Percentiles rank a stretch among this genome's conserved stretches.
phyloP scores from a whole-genome alignment of 179 eudicot genomes.

The Patellifolia procumbens region DNA sequence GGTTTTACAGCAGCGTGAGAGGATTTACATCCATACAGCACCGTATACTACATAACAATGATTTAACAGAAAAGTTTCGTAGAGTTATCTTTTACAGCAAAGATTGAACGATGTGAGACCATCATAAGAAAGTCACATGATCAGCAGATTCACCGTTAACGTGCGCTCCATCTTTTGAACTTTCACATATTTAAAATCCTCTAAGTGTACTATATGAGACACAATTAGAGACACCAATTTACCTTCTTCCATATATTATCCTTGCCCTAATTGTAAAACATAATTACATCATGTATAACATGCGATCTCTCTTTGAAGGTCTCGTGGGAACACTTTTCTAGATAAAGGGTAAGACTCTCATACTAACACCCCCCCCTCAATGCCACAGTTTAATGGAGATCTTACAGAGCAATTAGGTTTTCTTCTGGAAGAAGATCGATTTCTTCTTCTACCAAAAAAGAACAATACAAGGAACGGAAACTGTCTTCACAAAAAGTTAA shows the following conservation, averaged over 20 bases:
- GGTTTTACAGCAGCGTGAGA: not conserved
- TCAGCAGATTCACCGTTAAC: not conserved
- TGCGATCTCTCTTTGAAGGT: not conserved
- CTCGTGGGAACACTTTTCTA: not conserved
- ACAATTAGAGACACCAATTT: not conserved
- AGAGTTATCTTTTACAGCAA: not conserved
- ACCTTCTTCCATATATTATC: not conserved
- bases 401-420: not conserved
- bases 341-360: not conserved
- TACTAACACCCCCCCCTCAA: too few species aligned
- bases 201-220: not conserved
- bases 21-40: not conserved
- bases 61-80: too few species aligned
- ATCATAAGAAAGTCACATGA: not conserved
- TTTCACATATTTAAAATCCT: not conserved
- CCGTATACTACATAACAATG: not conserved
- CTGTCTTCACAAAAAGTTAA: not conserved
- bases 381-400: not conserved
- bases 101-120: not conserved
- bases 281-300: not conserved
- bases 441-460: not conserved
- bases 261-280: not conserved
- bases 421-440: not conserved
- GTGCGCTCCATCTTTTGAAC: not conserved
- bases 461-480: not conserved